A percentile compares a stretch with the other conserved stretches of the same genome.
These are phyloP conservation scores for Penicillium brasilianum DNA, from an alignment of 2,329 filamentous ascomycete genomes.

Conservation along the genomic window DNA sequence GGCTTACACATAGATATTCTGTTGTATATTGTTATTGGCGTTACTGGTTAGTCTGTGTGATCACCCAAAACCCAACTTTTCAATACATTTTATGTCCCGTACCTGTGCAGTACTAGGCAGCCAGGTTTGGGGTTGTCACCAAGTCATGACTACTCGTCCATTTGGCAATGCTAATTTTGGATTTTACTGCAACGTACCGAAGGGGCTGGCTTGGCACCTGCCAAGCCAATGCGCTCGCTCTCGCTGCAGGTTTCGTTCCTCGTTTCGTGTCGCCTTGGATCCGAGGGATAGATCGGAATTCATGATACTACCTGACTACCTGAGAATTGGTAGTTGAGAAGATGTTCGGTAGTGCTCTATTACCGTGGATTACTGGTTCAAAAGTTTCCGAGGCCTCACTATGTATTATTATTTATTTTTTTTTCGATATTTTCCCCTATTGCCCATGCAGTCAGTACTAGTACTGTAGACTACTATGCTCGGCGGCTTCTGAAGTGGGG, in stretches of 20 bases:
- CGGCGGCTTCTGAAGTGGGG: not conserved
- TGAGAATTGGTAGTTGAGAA: too few relatives aligned
- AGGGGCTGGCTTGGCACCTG: not conserved
- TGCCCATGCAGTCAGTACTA: not conserved
- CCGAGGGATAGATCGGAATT: not conserved
- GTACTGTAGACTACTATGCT: not conserved
- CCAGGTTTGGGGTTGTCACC: not conserved
- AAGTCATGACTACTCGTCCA: not conserved
- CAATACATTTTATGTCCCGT: too few relatives aligned
- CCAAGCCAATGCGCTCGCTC: conserved; percentile 4
- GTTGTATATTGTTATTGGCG: too few relatives aligned
- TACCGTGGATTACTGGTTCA: not conserved
- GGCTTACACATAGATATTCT: too few relatives aligned
- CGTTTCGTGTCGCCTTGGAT: not conserved
- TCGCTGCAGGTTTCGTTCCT: not conserved
- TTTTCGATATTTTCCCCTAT: not conserved
- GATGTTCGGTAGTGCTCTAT: not conserved
- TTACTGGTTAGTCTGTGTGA: too few relatives aligned
- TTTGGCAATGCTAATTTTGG: not conserved
- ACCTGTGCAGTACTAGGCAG: too few relatives aligned
- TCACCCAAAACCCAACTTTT: too few relatives aligned
- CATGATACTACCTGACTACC: not conserved
- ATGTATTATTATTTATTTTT: too few relatives aligned
- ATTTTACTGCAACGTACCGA: not conserved
- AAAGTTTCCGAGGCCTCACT: not conserved